Evolutionary conservation across 2,329 filamentous ascomycete genomes (phyloP), one percentile per base, ranked within the genome.

Genomic region (Fusarium sacchari): DNA sequence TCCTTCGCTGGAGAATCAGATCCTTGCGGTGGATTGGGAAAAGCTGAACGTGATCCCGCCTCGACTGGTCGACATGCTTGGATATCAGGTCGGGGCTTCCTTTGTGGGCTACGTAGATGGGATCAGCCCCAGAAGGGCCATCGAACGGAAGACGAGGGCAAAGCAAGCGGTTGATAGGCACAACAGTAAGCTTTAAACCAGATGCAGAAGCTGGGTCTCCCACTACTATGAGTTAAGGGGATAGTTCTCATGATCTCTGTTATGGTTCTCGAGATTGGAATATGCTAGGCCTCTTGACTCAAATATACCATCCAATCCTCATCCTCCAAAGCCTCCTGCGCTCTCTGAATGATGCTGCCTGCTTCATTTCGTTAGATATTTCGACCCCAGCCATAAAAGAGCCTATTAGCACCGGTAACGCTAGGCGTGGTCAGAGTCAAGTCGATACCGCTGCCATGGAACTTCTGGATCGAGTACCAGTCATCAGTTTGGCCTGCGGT

Each of bases 301-400:
- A 6, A 9, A 9, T 20, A 26, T 20, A 20, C 42, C 24, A 24
- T 28, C 18, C 8, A 46, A 8, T 26, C 17, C 8, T 44, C 2
- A 1, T 28, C 18, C 18, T 3, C 3, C 12, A 22, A 22, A 2
- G 18, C 8, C 18, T 15, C 6, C 12, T 3, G 13, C 14, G 13
- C 24, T 28, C 24, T 28, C 24, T 28, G 0, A 13, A 46, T 15
- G 18, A 28, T 46, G 4, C 8, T 28, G 24, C 6, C 43, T 22
- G 8, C 24, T 28, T 22, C 9, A 1, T 28, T 46, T 28, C 3
- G 3, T 11, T 11, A 46, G 20, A 46, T 22, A 11, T 22, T 22
- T 22, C 44, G 44, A 28, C 18, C 44, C 26, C 44, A 47, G 18
- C 44, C 44, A 47, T 47, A 47, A 28, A 47, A 47, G 26, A 47